Evolutionary conservation across 306 rosid genomes (phyloP), one percentile per base, ranked within the genome.

Genomic region (Albizia julibrissin): DNA sequence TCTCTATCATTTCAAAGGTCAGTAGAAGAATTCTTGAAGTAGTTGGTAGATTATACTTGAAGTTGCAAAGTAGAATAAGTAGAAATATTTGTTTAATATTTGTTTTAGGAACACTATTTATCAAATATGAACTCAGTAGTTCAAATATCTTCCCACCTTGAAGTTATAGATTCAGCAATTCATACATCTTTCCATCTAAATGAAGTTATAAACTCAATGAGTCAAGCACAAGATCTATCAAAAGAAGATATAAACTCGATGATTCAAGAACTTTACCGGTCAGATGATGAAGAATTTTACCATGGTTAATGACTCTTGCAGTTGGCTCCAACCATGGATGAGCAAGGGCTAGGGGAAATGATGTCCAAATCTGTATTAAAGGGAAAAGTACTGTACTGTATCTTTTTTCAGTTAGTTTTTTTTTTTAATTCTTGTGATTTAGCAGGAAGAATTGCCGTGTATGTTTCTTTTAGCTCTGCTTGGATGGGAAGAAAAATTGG

Each of bases 1-100:
- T 0, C 6, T 44, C 46, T 78, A n/a, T 16, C 69, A 19, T 65
- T 74, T 59, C 64, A 61, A 70, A 54, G 79, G 94, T 92, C 72
- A 84, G 92, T 54, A 49, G 73, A 37, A 80, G 59, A 50, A 71
- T 84, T 16, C n/a, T 34, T 76, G 21, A 58, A 22, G 65, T n/a
- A 10, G 65, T 58, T n/a, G 6, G 22, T 72, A 58, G 15, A 58
- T 58, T 18, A 58, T 76, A 54, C n/a, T n/a, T n/a, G 2, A 39
- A 10, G 56, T 31, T 22, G 26, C 21, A 69, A 81, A 78, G 82
- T 44, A 64, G 46, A 71, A 37, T 44, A 42, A 70, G 3, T 71
- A 56, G 5, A 79, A 24, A 85, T 13, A 54, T 49, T 16, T 78
- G 66, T 12, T 75, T 46, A 5, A 11, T 85, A 26, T 7, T 26